These are phyloP conservation scores for Penicillium janthinellum DNA, from an alignment of 2,329 filamentous ascomycete species.

Conservation along the genomic window DNA sequence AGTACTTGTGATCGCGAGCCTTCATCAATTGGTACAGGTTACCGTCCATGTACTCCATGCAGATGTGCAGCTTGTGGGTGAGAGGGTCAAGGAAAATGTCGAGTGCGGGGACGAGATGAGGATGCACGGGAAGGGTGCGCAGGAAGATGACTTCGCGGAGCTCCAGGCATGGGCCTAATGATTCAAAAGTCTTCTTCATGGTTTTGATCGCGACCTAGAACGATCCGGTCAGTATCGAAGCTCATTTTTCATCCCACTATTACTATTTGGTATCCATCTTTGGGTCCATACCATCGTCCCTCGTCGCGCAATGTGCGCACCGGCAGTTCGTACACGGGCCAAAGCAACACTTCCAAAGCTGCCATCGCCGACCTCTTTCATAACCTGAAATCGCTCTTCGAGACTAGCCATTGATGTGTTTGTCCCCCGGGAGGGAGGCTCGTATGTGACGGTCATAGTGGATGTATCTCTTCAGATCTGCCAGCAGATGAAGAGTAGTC, in stretches of 20 bases:
- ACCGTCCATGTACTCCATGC: conserved; percentile 99
- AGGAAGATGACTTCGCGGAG: conserved; percentile 96
- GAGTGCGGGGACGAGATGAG: conserved; percentile 91
- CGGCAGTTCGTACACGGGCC: conserved; percentile 86
- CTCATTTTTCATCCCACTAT: not conserved
- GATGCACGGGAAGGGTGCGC: conserved; percentile 80
- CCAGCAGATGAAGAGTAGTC: conserved; percentile 41
- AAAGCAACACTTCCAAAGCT: conserved; percentile 96
- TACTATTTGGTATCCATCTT: not conserved
- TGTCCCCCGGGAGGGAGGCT: conserved; percentile 69
- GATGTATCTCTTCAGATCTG: conserved; percentile 37
- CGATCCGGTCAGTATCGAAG: not conserved
- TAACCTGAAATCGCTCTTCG: conserved; percentile 92
- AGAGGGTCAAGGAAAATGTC: conserved; percentile 98
- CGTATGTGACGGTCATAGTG: conserved; percentile 76
- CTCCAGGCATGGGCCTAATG: conserved; percentile 84
- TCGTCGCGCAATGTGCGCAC: conserved; percentile 81
- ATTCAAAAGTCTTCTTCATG: conserved; percentile 99
- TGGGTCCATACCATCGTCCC: conserved; percentile 78
- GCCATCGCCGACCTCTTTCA: conserved; percentile 98
- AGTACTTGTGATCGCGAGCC: conserved; percentile 88
- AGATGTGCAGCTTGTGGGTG: conserved; percentile 94
- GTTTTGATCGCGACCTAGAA: conserved; percentile 94
- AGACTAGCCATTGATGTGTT: conserved; percentile 59
- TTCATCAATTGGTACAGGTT: conserved; percentile 99